Evolutionary conservation across 306 rosid species (phyloP).

Genomic region (Canavalia ensiformis): DNA sequence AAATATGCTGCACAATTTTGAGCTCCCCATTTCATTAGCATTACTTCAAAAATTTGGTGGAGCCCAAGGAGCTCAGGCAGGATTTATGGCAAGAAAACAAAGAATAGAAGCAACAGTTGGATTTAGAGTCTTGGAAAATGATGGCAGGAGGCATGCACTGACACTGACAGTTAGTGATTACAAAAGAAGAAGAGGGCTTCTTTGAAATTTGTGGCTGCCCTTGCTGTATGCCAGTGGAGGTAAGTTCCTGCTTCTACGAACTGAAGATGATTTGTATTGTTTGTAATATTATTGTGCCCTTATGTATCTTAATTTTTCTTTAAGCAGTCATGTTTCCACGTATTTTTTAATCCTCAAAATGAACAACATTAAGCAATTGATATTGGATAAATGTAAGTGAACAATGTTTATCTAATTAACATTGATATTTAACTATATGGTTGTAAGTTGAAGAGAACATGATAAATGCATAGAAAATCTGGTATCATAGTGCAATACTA

Average conservation of each 20-base stretch:
- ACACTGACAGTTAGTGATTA: slow-evolving; percentile 86
- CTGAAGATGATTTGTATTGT: slow-evolving; percentile 33
- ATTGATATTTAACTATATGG: neutral
- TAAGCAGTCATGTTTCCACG: slow-evolving; percentile 13
- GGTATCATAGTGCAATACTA: slow-evolving; percentile 2
- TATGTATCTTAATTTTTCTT: slow-evolving; percentile 28
- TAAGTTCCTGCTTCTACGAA: slow-evolving; percentile 25
- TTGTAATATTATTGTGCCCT: slow-evolving; percentile 37
- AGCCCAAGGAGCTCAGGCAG: slow-evolving; percentile 81
- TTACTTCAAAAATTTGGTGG: slow-evolving; percentile 87
- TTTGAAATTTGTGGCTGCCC: slow-evolving; percentile 56
- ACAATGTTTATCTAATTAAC: neutral
- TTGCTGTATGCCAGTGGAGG: slow-evolving; percentile 42
- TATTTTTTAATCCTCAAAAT: neutral
- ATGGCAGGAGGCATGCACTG: slow-evolving; percentile 82
- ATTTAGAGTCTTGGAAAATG: slow-evolving; percentile 76
- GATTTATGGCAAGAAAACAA: slow-evolving; percentile 86
- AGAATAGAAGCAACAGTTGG: slow-evolving; percentile 84
- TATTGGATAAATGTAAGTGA: slow-evolving; percentile 29
- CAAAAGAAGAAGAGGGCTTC: slow-evolving; percentile 91
- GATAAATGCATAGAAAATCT: neutral
- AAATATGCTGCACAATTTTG: slow-evolving; percentile 75
- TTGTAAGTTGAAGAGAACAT: slow-evolving; percentile 25
- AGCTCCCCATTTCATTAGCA: slow-evolving; percentile 84
- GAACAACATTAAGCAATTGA: neutral